These are phyloP conservation scores for Eleusine coracana DNA, from an alignment of 176 grass and related monocot genomes.

Conservation along the genomic window DNA sequence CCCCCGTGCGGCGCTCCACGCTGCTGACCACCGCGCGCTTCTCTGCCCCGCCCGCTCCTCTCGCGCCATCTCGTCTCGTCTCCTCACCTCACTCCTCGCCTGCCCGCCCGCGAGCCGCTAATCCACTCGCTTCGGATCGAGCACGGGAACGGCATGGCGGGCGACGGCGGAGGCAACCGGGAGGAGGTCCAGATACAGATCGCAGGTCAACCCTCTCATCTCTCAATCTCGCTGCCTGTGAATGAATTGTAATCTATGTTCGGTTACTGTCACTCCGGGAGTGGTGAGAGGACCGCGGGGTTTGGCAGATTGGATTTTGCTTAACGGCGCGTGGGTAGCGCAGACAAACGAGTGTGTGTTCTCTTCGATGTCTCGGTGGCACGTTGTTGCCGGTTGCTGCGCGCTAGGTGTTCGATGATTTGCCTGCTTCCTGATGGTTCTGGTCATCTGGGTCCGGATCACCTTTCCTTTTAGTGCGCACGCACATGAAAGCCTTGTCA, in stretches of 20 bases:
- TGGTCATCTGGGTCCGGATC: neutral
- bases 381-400: neutral
- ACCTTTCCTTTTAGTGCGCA: neutral
- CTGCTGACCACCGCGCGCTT: constrained; percentile 7
- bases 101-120: neutral
- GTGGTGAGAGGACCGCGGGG: neutral
- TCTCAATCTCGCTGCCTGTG: neutral
- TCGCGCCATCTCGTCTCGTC: neutral
- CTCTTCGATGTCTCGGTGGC: neutral
- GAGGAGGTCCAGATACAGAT: constrained; percentile 50
- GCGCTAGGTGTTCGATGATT: constrained; percentile 40
- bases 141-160: constrained; percentile 41
- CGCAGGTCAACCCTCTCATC: constrained; percentile 30
- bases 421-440: neutral
- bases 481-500: neutral
- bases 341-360: neutral
- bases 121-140: constrained; percentile 32
- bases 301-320: neutral
- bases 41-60: neutral
- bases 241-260: neutral
- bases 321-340: neutral
- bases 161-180: neutral
- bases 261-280: neutral
- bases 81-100: constrained; percentile 14
- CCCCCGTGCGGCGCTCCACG: constrained; percentile 33